phyloP scores from a whole-genome alignment of 441 rosid species.

The Cnidoscolus chayamansa region DNA sequence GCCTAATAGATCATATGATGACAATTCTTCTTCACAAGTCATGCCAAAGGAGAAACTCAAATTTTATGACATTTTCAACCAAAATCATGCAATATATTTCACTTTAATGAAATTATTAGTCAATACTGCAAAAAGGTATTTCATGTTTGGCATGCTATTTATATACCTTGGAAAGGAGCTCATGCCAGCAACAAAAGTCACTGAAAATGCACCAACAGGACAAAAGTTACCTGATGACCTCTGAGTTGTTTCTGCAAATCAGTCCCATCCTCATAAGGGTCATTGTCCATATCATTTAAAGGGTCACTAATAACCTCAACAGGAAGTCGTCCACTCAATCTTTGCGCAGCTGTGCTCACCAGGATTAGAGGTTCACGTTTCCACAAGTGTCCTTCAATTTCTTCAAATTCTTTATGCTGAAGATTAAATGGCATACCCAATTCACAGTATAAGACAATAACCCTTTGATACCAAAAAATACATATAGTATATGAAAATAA shows the following conservation, averaged over 20 bases:
- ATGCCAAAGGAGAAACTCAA: neutral
- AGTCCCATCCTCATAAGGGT: slow-evolving; percentile 80
- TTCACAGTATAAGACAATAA: neutral
- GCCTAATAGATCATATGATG: neutral
- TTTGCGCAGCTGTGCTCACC: slow-evolving; percentile 78
- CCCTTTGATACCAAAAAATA: neutral
- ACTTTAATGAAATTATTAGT: neutral
- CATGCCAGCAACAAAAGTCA: slow-evolving; percentile 1
- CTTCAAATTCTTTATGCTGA: slow-evolving; percentile 98
- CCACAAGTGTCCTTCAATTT: slow-evolving; percentile 79
- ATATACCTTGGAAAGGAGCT: neutral
- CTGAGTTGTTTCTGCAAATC: slow-evolving; percentile 53
- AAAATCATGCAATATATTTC: neutral
- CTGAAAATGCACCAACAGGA: neutral
- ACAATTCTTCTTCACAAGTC: neutral
- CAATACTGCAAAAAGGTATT: neutral
- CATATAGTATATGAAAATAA: neutral
- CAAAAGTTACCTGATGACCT: slow-evolving; percentile 58
- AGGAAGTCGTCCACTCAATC: slow-evolving; percentile 71
- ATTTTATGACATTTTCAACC: neutral
- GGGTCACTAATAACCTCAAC: slow-evolving; percentile 92
- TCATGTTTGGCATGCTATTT: neutral
- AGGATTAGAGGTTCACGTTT: slow-evolving; percentile 83
- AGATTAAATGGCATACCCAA: slow-evolving; percentile 20
- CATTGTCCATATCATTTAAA: slow-evolving; percentile 73